A percentile compares a stretch with the other conserved stretches of the same genome.
Conservation (phyloP, 768 basidiomycete species). For the Galerina sulciceps region DNA sequence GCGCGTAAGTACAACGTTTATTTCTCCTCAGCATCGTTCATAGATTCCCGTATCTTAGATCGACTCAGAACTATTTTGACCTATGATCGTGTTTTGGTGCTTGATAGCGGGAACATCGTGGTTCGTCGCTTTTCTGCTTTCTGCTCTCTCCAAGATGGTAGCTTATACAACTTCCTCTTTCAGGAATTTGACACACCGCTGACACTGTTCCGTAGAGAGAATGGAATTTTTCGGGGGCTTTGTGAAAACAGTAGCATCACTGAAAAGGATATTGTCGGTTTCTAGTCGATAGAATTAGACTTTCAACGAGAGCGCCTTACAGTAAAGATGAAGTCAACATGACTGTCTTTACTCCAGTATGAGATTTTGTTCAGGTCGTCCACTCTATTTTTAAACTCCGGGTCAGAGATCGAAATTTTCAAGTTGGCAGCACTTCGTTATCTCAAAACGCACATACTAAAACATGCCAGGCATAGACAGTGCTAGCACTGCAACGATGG, state of each 20-base stretch:
- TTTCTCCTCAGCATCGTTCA: background rate
- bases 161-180: background rate
- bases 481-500: background rate
- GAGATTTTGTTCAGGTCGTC: too few relatives aligned
- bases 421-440: too few relatives aligned
- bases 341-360: too few relatives aligned
- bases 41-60: conserved; percentile 36
- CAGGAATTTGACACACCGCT: conserved; percentile 64
- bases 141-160: background rate
- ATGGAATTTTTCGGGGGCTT: conserved; percentile 65
- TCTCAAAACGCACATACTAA: too few relatives aligned
- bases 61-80: conserved; percentile 78
- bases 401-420: too few relatives aligned
- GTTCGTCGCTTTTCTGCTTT: conserved; percentile 29
- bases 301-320: background rate
- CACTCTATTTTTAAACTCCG: too few relatives aligned
- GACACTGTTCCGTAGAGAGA: conserved; percentile 47
- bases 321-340: too few relatives aligned
- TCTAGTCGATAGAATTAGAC: background rate
- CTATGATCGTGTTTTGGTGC: conserved; percentile 74
- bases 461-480: background rate
- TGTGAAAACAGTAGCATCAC: conserved; percentile 41
- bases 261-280: conserved; percentile 17
- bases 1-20: conserved; percentile 56
- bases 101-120: conserved; percentile 63